These are phyloP conservation scores for Acidiella bohemica DNA, from an alignment of 495 filamentous ascomycete genomes.

Conservation along the genomic window DNA sequence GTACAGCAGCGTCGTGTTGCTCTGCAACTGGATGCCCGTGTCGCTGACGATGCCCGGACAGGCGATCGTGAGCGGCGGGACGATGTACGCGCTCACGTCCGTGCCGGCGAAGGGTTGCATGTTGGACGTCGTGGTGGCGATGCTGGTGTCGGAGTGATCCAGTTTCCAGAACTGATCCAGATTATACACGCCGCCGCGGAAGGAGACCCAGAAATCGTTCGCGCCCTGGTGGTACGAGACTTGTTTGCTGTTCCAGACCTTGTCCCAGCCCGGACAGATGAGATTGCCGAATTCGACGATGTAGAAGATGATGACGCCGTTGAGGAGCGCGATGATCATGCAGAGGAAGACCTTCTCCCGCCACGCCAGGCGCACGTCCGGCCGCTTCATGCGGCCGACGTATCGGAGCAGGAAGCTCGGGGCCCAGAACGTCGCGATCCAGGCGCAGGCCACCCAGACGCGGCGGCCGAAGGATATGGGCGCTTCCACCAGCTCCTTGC, in stretches of 20 bases:
- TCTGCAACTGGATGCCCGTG: slow-evolving; percentile 36
- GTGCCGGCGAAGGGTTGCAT: slow-evolving; percentile 70
- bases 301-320: slow-evolving; percentile 78
- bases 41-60: slow-evolving; percentile 54
- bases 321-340: slow-evolving; percentile 66
- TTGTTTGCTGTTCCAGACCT: slow-evolving; percentile 68
- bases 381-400: slow-evolving; percentile 89
- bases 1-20: slow-evolving; percentile 48
- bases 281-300: slow-evolving; percentile 76
- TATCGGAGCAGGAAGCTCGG: slow-evolving; percentile 70
- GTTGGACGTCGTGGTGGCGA: slow-evolving; percentile 43
- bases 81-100: slow-evolving; percentile 73
- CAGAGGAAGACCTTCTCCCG: slow-evolving; percentile 82
- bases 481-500: slow-evolving; percentile 63
- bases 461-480: slow-evolving; percentile 48
- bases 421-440: slow-evolving; percentile 87
- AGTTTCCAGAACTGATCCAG: slow-evolving; percentile 72
- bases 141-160: slow-evolving; percentile 60
- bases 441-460: slow-evolving; percentile 67
- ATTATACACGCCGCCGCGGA: slow-evolving; percentile 85
- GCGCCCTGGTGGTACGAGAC: slow-evolving; percentile 54
- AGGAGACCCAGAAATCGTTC: slow-evolving; percentile 77
- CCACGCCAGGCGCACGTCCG: slow-evolving; percentile 95
- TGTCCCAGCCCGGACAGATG: slow-evolving; percentile 82
- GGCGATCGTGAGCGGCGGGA: slow-evolving; percentile 58